Evolutionary conservation across 768 basidiomycete species (phyloP), one percentile per base, ranked within the genome.

Genomic region (Hydnomerulius pinastri): DNA sequence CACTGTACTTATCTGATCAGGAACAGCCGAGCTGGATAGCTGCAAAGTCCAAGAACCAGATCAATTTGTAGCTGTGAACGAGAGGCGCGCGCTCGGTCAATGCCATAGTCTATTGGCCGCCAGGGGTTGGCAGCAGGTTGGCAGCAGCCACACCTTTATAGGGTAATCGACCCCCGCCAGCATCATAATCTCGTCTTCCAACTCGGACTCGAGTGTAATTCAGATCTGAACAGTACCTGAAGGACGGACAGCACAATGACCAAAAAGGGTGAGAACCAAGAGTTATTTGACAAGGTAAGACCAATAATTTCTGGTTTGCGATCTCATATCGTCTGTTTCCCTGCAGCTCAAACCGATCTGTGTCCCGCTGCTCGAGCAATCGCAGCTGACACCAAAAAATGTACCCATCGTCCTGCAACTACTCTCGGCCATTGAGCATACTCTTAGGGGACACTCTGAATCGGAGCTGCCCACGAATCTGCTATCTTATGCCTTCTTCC

Each of bases 401-500:
- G 77, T 79, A 43, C 68, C 77, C 21, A 66, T 57, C 29, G 79
- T 76, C 18, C 71, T 78, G 27, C 68, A 64, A 6, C 76, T 86
- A 4, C 75, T 97, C 37, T 68, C 75, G 15, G 69, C 79, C 20
- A 77, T 93, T 24, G 65, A 78, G 46, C 60, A 64, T 7, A 66
- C 70, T 6, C 71, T 93, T 36, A 65, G 64, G n/a, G 70, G 74
- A 6, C 59, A 80, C 21, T 68, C 75, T 9, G 55, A 70, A 11
- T 68, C 72, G 7, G 44, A 65, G 4, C 75, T 92, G 29, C 74
- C 79, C 1, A 63, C 80, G 0, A 78, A 80, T 13, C 75, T 93
- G 41, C 81, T 92, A 37, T 85, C 87, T 38, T 98, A 98, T 66
- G 74, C 84, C 24, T 90, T 95, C 70, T 88, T 92, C 59, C 96